These are phyloP conservation scores for Zymoseptoria pseudotritici DNA, from an alignment of 2,329 filamentous ascomycete species.

Conservation along the genomic window DNA sequence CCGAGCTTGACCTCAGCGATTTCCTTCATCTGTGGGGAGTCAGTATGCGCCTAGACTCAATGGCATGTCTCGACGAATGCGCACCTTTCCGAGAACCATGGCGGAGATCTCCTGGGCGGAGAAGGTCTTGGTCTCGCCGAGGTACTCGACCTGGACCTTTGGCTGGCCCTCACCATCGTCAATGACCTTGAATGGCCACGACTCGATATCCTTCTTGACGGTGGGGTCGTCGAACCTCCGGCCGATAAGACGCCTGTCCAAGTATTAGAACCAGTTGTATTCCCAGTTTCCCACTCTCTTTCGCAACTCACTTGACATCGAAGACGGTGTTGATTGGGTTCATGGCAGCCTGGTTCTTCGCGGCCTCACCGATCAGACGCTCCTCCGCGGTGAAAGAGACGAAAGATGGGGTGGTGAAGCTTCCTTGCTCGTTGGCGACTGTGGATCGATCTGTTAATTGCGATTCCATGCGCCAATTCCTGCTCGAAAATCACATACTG, in stretches of 20 bases:
- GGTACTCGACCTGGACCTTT: slow-evolving; percentile 90
- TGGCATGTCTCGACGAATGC: slow-evolving; percentile 12
- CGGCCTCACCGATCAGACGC: slow-evolving; percentile 97
- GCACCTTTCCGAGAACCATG: slow-evolving; percentile 96
- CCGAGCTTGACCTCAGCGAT: slow-evolving; percentile 96
- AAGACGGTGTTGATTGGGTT: slow-evolving; percentile 98
- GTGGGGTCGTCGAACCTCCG: slow-evolving; percentile 89
- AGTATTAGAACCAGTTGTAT: slow-evolving; percentile 25
- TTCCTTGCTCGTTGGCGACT: slow-evolving; percentile 98
- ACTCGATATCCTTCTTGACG: slow-evolving; percentile 98
- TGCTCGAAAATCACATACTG: slow-evolving; percentile 50
- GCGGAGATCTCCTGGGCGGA: slow-evolving; percentile 97
- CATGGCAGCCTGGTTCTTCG: slow-evolving; percentile 99
- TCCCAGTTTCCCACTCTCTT: slow-evolving; percentile 1
- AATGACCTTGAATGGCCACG: slow-evolving; percentile 98
- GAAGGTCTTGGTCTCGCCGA: slow-evolving; percentile 91
- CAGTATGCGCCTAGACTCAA: slow-evolving; percentile 2
- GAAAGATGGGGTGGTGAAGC: slow-evolving; percentile 97
- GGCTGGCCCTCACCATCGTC: slow-evolving; percentile 75
- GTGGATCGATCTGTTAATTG: slow-evolving; percentile 10
- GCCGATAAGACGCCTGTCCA: slow-evolving; percentile 83
- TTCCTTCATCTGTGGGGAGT: slow-evolving; percentile 78
- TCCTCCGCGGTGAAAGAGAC: slow-evolving; percentile 98
- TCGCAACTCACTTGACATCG: slow-evolving; percentile 66
- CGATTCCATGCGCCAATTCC: neutral